Base-by-base conservation (phyloP, 2,329 filamentous ascomycete genomes). In the Penicillium sp. region DNA sequence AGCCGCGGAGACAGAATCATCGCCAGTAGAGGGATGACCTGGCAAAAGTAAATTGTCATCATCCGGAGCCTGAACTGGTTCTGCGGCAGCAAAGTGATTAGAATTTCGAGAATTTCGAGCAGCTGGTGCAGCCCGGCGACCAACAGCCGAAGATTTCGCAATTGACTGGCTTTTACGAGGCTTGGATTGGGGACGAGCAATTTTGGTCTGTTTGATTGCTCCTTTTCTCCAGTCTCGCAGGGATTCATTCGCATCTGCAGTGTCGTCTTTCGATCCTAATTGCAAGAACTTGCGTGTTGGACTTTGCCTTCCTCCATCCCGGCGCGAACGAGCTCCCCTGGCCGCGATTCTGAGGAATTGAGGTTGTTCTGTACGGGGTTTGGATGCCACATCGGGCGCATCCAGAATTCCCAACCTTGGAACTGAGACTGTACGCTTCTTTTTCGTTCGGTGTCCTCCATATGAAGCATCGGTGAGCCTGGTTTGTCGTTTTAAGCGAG, bases 271-370 rank as follows among this genome's bases (percentile, higher is more conserved):
- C 22, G 77, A 82, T 14, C 76, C 76, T 24, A 85, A 65, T 46
- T 75, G 72, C 44, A 85, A 72, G 33, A 78, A 70, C 58, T 84
- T 84, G 44, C 70, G 68, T 20, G 69, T 72, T 14, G 79, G 81
- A 39, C 76, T 80, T 57, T 79, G 76, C 48, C 81, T 75, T 31
- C 77, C 81, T 60, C 69, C 62, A 59, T 81, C 75, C 22, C 69
- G 64, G 42, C 74, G 72, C 36, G 70, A 74, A 8, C 78, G 76
- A 44, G 76, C 79, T 58, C 76, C 73, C 53, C 83, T 77, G 25
- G 75, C 74, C 30, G 83, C 83, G 51, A 86, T 63, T 46, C 76
- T 75, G 5, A 86, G 68, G 48, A 85, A 85, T 20, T 75, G 75
- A 8, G 83, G 80, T 33, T 75, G 69, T 7, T 73, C 57, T 50